Evolutionary conservation across 1,139 yeast genomes (phyloP), one percentile per base, ranked within the genome.

Genomic region (Debaryomyces psychrophilus): DNA sequence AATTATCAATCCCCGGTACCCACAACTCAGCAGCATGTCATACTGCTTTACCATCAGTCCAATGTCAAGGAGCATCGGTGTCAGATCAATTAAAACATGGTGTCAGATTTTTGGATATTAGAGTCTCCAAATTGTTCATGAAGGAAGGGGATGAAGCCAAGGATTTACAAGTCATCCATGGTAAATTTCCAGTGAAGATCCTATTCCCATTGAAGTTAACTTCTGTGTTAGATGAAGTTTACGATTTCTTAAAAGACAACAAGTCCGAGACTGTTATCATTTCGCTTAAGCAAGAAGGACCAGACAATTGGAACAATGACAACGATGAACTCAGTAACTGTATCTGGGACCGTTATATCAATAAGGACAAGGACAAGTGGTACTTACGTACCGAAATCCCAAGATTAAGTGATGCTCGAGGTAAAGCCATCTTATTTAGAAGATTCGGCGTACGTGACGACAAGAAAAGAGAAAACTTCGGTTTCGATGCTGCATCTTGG

Each of bases 11-110:
- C 47, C 90, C 95, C 5, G 95, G 95, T 12, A 86, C 95, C 14
- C 95, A 87, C 69, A 87, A 87, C 60, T 76, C 89, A 27, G 90
- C 87, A 9, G 93, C 95, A 8, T 81, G 80, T 57, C 84, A 85
- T 62, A 69, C 79, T n/a, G 86, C 93, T 1, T 71, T 86, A 44
- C 93, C 93, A 17, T 82, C 90, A 0, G 93, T 87, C 28, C 86
- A 83, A 61, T 87, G 95, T 64, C 95, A 87, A 62, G 88, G 83
- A 17, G 80, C 72, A 8, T 65, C 80, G 1, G 72, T 87, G 42
- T 67, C 77, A 1, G 79, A 78, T 2, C 95, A 87, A 65, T 76
- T 87, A 67, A 68, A 77, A 44, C 73, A 87, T 55, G 95, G 95
- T 6, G 85, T 87, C 14, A 73, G 95, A 49, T 87, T 86, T 58